Evolutionary conservation across 1,284 basidiomycete genomes (phyloP).

Genomic region (Quambalaria eucalypti): DNA sequence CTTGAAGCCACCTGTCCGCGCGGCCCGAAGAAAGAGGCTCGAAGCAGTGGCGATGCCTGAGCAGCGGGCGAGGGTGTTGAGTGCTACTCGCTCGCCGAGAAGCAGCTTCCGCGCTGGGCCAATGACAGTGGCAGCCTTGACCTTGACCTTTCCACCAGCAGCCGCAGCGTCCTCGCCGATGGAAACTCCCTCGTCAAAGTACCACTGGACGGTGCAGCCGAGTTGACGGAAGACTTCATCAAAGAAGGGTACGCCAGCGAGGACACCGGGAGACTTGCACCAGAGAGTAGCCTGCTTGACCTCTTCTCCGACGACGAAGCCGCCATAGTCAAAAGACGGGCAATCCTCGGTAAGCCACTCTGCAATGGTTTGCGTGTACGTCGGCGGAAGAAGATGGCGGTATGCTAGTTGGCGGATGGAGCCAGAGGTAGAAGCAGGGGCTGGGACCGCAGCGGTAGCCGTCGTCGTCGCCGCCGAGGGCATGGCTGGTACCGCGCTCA

Average conservation of each 20-base stretch:
- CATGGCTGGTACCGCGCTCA: too few relatives aligned
- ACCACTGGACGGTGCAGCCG: slow-evolving; percentile 91
- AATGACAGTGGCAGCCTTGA: slow-evolving; percentile 70
- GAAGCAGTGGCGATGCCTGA: slow-evolving; percentile 93
- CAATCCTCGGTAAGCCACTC: slow-evolving; percentile 87
- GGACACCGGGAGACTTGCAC: slow-evolving; percentile 71
- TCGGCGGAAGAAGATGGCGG: slow-evolving; percentile 34
- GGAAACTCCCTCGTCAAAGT: slow-evolving; percentile 70
- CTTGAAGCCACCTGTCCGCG: slow-evolving; percentile 67
- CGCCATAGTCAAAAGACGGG: slow-evolving; percentile 93
- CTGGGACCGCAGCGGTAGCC: not conserved
- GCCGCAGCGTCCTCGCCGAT: slow-evolving; percentile 43
- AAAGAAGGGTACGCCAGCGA: slow-evolving; percentile 93
- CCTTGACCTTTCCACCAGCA: slow-evolving; percentile 54
- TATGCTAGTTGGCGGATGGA: slow-evolving; percentile 7
- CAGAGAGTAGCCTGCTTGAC: slow-evolving; percentile 76
- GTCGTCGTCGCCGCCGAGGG: too few relatives aligned
- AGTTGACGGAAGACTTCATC: slow-evolving; percentile 84
- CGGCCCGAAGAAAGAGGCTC: slow-evolving; percentile 69
- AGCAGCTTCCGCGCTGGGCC: slow-evolving; percentile 80
- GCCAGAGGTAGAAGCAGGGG: not conserved
- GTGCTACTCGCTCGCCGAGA: slow-evolving; percentile 85
- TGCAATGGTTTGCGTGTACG: slow-evolving; percentile 60
- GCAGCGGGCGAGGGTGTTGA: slow-evolving; percentile 89
- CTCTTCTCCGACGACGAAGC: slow-evolving; percentile 89